Base-by-base conservation (phyloP, 2,329 filamentous ascomycete genomes). In the Trichoderma sp. region DNA sequence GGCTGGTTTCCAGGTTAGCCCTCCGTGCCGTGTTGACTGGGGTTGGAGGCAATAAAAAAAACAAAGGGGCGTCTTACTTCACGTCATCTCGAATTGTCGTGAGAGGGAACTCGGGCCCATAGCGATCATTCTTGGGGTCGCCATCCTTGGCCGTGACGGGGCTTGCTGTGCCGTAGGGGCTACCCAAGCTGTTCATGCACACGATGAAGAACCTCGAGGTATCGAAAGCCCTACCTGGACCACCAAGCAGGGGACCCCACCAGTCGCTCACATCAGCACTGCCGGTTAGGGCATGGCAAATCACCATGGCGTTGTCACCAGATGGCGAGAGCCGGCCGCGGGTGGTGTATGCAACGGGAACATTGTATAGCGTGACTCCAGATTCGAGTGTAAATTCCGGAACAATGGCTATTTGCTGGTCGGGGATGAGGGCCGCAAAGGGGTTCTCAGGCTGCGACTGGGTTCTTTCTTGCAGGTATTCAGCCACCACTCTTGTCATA, bases 51-150 rank as follows among this genome's bases (percentile, higher is more conserved):
- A 53, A 35, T 83, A 16, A 29, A 31, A 27, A 45, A 33, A 18
- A 65, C n/a, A n/a, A 24, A 38, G 33, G 18, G 16, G 31, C 63
- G 41, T 84, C 93, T 86, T 86, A 97, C 94, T 94, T 95, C 71
- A 98, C 96, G 86, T 99, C 97, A 83, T 99, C 97, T 78, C 96
- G 89, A 78, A 99, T 94, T 0, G 97, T 98, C 1, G 97, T 98
- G 78, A 99, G 86, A 64, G 97, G 97, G 79, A 99, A 99, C 81
- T 99, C 97, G 1, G 97, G 97, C 0, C 97, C 97, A 81, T 99
- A 99, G 79, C 90, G 90, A 21, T 91, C 95, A 77, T 94, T 91
- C 69, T 87, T 87, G 18, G 89, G 85, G 80, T 97, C 91, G 16
- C 95, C 95, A 81, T 98, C 93, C 83, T 94, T 97, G 79, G 92